Evolutionary conservation across 23 red algal species (phyloP).

Genomic region (Gracilaria vermiculophylla): DNA sequence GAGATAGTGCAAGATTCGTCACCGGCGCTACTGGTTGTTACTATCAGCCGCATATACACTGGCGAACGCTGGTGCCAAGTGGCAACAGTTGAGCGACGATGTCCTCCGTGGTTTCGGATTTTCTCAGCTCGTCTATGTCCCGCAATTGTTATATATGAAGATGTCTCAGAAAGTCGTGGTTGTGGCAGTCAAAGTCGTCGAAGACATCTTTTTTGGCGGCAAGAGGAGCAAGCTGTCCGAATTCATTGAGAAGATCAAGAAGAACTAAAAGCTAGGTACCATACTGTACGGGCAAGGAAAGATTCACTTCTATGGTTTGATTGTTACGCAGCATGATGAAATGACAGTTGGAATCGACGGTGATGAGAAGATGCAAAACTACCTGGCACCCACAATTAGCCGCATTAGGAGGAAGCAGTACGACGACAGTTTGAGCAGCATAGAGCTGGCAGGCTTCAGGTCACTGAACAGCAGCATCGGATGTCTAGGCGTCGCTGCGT

Average conservation of each 20-base stretch:
- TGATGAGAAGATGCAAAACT: background rate
- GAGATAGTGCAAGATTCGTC: background rate
- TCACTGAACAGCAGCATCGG: no score
- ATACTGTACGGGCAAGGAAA: constrained; percentile 18
- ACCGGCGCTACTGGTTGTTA: constrained; percentile 14
- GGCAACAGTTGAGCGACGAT: constrained; percentile 1
- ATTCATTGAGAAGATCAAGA: background rate
- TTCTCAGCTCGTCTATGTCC: constrained; percentile 6
- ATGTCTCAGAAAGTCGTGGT: background rate
- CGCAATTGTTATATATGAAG: constrained; percentile 39
- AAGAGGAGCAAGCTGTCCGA: background rate
- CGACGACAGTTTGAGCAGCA: no score
- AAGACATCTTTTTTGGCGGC: constrained; percentile 46
- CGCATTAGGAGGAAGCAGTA: no score
- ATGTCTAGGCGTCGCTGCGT: no score
- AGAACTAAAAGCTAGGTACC: constrained; percentile 17
- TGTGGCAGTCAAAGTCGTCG: constrained; percentile 18
- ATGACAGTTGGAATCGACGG: background rate
- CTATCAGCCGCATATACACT: constrained; percentile 50
- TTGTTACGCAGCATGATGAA: background rate
- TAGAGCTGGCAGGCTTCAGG: no score
- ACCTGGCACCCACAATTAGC: no score
- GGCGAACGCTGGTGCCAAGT: constrained; percentile 47
- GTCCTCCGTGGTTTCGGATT: constrained; percentile 16
- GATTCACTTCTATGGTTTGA: constrained; percentile 3